Base-by-base conservation (phyloP, 108 stramenopile species). In the Pelagomonas calceolata region DNA sequence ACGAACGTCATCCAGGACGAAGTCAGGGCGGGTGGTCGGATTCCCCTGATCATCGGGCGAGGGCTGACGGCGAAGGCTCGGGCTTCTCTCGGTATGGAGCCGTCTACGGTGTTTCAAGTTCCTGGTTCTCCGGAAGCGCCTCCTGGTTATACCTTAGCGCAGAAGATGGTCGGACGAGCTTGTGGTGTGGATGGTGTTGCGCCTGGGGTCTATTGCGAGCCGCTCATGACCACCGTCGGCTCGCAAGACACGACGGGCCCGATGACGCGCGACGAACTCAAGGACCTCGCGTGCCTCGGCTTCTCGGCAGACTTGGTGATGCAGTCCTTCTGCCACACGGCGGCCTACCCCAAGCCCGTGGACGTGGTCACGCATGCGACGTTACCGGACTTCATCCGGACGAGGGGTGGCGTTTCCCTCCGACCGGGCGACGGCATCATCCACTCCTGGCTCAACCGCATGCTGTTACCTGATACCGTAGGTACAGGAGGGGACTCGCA, bases 251-350 rank as follows among this genome's bases (percentile, higher is more conserved):
- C 95, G 43, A 95, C 95, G 21, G 95, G 95, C 33, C 95, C 95
- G 66, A 95, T 95, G 95, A 95, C 95, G 26, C 87, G 95, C 65
- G 95, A 95, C 78, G 95, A 95, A 80, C 80, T 95, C 70, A 88
- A 89, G 70, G 76, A 85, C 60, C 84, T 95, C 80, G 91, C 95
- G 18, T 95, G 95, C 79, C 81, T 95, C 72, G 95, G 95, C 76
- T 95, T 95, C 79, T 81, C 80, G 33, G 90, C 95, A 64, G 95
- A 95, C 78, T 79, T 95, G 67, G 95, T 95, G 69, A 95, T 95
- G 95, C 95, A 95, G 76, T 88, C 86, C 51, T 95, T 95, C 78
- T 95, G 95, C 83, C 95, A 95, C 85, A 95, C 95, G 4, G 95
- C 95, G 34, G 95, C 95, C 39, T 95, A 95, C 81, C 95, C 95